Conservation (phyloP, 768 basidiomycete genomes). For the Suillus bovinus region DNA sequence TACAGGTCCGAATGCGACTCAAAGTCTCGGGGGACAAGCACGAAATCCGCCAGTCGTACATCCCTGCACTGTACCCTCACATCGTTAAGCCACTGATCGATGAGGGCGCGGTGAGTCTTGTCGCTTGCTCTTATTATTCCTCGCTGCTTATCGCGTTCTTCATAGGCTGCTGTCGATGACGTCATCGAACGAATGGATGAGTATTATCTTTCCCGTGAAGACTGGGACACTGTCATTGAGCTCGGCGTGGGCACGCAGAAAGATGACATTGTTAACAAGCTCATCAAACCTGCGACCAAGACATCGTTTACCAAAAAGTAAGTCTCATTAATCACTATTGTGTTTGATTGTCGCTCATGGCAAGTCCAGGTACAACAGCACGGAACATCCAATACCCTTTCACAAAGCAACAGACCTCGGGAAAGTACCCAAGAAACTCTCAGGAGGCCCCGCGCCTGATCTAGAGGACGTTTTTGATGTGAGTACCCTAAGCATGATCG, state of each 20-base stretch:
- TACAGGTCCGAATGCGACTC: slow-evolving; percentile 94
- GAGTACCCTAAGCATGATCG: slow-evolving; percentile 23
- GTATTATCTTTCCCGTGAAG: slow-evolving; percentile 90
- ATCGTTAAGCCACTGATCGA: slow-evolving; percentile 80
- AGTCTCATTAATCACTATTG: slow-evolving; percentile 24
- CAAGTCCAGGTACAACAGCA: slow-evolving; percentile 75
- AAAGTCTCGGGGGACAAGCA: slow-evolving; percentile 87
- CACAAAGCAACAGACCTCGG: slow-evolving; percentile 84
- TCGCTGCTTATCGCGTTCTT: slow-evolving; percentile 11
- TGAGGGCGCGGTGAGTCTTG: slow-evolving; percentile 63
- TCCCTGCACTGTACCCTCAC: slow-evolving; percentile 84
- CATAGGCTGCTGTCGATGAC: slow-evolving; percentile 73
- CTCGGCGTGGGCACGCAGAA: slow-evolving; percentile 83
- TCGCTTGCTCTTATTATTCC: not conserved
- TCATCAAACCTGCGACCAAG: slow-evolving; percentile 82
- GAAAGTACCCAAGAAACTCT: slow-evolving; percentile 78
- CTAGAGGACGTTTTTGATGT: slow-evolving; percentile 91
- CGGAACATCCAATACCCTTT: slow-evolving; percentile 93
- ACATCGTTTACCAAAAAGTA: slow-evolving; percentile 83
- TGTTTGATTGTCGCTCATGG: not conserved
- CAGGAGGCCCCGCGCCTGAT: slow-evolving; percentile 77
- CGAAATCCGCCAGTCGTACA: slow-evolving; percentile 90
- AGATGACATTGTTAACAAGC: slow-evolving; percentile 77
- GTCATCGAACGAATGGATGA: slow-evolving; percentile 91
- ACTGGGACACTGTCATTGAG: slow-evolving; percentile 96